Percentiles rank a stretch among this genome's conserved stretches.
phyloP scores from a whole-genome alignment of 768 basidiomycete genomes.

The Termitomyces sp. region DNA sequence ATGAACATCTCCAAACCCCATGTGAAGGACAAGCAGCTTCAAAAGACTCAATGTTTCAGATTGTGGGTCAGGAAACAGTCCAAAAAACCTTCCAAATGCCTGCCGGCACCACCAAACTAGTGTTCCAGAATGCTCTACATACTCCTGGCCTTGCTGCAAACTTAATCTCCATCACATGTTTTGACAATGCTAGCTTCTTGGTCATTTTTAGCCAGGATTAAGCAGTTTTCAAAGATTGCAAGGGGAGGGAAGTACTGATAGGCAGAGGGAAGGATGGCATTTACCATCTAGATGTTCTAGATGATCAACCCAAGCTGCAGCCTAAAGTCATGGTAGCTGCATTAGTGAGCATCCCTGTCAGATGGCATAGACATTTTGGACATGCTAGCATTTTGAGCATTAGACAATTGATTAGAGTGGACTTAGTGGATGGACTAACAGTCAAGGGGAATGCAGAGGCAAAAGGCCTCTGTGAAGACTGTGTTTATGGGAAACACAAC shows the following conservation, averaged over 20 bases:
- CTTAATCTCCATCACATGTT: neutral
- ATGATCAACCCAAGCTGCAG: rapidly evolving
- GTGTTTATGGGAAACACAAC: no score
- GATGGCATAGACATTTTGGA: no score
- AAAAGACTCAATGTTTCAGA: neutral
- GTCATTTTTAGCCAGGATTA: no score
- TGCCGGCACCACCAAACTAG: neutral
- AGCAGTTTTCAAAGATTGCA: neutral
- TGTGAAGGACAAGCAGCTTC: neutral
- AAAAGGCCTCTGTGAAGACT: no score
- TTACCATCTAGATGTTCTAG: neutral
- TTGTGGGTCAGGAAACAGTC: neutral
- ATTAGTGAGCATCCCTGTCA: neutral
- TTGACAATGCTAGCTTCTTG: no score
- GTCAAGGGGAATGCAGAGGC: no score
- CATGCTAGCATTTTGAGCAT: no score
- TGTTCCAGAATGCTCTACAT: neutral
- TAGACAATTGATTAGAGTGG: no score
- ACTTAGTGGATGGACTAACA: no score
- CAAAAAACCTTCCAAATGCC: neutral
- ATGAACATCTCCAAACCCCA: neutral
- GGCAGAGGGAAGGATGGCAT: neutral
- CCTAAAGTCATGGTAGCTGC: neutral
- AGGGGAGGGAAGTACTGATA: neutral
- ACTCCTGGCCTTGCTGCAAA: no score